These are phyloP conservation scores for Lactarius quietus DNA, from an alignment of 768 basidiomycete species.

Conservation along the genomic window DNA sequence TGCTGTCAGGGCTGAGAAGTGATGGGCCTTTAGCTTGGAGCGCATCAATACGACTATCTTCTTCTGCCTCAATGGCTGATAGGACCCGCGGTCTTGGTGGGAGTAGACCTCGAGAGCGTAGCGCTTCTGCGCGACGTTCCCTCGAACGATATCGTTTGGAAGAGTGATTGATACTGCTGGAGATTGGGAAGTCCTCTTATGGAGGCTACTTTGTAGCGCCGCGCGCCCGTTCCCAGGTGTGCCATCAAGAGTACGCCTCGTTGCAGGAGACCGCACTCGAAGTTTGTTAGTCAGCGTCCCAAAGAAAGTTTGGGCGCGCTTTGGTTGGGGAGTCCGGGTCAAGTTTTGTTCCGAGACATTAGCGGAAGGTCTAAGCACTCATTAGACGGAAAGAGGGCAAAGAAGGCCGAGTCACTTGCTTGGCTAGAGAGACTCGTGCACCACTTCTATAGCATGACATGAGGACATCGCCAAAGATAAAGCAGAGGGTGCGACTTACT, in stretches of 20 bases:
- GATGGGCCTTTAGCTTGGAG: background rate
- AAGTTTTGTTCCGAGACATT: background rate
- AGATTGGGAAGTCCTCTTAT: background rate
- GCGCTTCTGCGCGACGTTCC: slow-evolving; percentile 21
- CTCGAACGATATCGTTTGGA: slow-evolving; percentile 14
- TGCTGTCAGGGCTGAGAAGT: background rate
- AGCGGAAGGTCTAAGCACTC: background rate
- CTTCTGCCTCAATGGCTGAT: slow-evolving; percentile 23
- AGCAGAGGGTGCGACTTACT: slow-evolving; percentile 3
- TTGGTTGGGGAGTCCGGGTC: background rate
- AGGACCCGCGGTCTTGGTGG: slow-evolving; percentile 7
- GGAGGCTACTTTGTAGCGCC: background rate
- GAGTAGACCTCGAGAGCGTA: slow-evolving; percentile 24
- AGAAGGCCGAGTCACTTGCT: slow-evolving; percentile 7
- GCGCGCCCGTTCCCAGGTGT: background rate
- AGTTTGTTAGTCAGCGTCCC: slow-evolving; percentile 12
- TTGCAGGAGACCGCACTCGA: slow-evolving; percentile 1
- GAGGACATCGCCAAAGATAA: background rate
- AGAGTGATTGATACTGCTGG: slow-evolving; percentile 16
- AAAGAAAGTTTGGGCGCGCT: slow-evolving; percentile 11
- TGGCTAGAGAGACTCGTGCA: background rate
- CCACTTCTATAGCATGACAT: background rate
- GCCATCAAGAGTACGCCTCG: background rate
- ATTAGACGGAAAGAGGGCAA: background rate
- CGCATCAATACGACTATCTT: slow-evolving; percentile 16